Conservation (phyloP, 169 alveolate species). For the Cryptosporidium sp. region DNA sequence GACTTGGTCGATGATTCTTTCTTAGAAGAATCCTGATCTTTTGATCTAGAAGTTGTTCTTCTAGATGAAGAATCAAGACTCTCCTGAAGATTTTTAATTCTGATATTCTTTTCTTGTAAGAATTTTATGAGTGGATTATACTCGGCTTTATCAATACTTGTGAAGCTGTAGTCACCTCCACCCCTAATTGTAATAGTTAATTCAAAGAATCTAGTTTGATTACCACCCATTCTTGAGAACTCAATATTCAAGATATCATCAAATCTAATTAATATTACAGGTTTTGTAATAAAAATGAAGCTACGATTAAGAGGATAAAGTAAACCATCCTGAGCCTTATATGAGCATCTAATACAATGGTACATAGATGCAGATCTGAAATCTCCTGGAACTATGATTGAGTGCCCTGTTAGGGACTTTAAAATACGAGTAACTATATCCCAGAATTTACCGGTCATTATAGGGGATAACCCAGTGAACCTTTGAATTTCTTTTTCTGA, state of each 20-base stretch:
- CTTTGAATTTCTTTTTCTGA: slow-evolving; percentile 88
- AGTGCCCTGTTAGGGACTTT: slow-evolving; percentile 90
- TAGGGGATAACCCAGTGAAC: slow-evolving; percentile 77
- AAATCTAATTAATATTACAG: slow-evolving; percentile 94
- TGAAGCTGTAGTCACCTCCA: slow-evolving; percentile 91
- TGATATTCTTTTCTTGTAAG: slow-evolving; percentile 85
- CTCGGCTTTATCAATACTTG: slow-evolving; percentile 94
- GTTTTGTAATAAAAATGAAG: slow-evolving; percentile 94
- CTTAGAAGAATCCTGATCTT: slow-evolving; percentile 77
- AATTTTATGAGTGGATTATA: slow-evolving; percentile 84
- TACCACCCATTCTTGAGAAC: slow-evolving; percentile 93
- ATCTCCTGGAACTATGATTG: slow-evolving; percentile 95
- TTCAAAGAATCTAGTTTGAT: slow-evolving; percentile 94
- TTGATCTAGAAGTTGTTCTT: slow-evolving; percentile 77
- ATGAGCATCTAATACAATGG: slow-evolving; percentile 93
- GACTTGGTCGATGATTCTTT: slow-evolving; percentile 83
- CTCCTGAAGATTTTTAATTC: slow-evolving; percentile 85
- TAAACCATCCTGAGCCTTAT: slow-evolving; percentile 96
- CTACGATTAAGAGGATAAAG: slow-evolving; percentile 94
- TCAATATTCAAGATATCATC: slow-evolving; percentile 94
- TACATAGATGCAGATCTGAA: slow-evolving; percentile 86
- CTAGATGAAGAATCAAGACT: slow-evolving; percentile 58
- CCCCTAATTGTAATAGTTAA: slow-evolving; percentile 89
- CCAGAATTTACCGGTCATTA: slow-evolving; percentile 84
- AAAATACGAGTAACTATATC: slow-evolving; percentile 93